Evolutionary conservation across 2,329 filamentous ascomycete species (phyloP).

Genomic region (Monosporascus ibericus): DNA sequence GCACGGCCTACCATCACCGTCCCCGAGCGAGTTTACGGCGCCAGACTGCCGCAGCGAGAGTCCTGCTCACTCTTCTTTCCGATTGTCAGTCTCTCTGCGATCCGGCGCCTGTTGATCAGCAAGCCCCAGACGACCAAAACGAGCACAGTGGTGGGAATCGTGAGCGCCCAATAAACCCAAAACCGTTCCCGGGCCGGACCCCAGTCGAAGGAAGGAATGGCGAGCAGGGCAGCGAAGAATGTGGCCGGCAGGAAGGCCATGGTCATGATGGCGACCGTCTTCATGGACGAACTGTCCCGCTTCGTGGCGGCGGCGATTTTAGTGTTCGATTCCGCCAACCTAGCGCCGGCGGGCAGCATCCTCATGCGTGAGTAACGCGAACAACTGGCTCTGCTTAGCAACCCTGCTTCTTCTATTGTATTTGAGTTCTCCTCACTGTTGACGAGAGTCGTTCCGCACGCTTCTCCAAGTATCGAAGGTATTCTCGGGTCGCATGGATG

Average conservation of each 20-base stretch:
- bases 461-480: background rate
- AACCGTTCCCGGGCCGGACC: background rate
- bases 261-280: conserved; percentile 26
- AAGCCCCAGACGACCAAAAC: background rate
- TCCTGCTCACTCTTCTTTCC: background rate
- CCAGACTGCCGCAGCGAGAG: background rate
- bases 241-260: conserved; percentile 29
- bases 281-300: conserved; percentile 15
- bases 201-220: conserved; percentile 4
- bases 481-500: background rate
- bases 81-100: background rate
- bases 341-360: background rate
- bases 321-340: background rate
- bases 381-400: background rate
- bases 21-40: conserved; percentile 23
- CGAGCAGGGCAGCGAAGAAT: conserved; percentile 17
- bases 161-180: background rate
- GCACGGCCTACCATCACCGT: conserved; percentile 26
- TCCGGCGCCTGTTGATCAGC: background rate
- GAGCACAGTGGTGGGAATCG: background rate
- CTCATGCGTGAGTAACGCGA: conserved; percentile 1
- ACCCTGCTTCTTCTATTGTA: too few species aligned
- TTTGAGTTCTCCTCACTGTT: background rate
- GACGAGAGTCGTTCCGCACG: background rate
- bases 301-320: background rate